Percentiles rank a stretch among this genome's conserved stretches.
phyloP scores from a whole-genome alignment of 1,284 basidiomycete genomes.

The Ganoderma resinaceum region DNA sequence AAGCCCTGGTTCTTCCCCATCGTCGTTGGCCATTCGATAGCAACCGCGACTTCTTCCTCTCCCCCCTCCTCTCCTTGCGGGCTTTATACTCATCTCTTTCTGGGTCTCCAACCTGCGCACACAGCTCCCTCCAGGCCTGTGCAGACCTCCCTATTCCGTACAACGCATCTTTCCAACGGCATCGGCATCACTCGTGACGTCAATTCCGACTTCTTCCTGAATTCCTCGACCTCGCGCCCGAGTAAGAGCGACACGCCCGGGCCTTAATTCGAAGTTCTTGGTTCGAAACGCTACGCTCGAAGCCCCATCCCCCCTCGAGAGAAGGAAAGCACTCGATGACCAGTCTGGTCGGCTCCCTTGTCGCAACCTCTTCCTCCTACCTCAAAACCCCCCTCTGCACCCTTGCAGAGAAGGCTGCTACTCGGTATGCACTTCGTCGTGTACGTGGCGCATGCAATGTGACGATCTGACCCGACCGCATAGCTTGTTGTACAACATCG shows the following conservation, averaged over 20 bases:
- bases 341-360: slow-evolving; percentile 12
- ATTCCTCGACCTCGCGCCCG: not conserved
- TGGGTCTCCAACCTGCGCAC: not conserved
- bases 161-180: not conserved
- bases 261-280: not conserved
- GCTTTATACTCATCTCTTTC: not conserved
- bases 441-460: not conserved
- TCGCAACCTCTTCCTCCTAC: slow-evolving; percentile 17
- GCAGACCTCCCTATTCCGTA: not conserved
- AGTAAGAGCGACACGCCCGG: not conserved
- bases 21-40: not conserved
- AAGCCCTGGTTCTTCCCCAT: not conserved
- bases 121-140: not conserved
- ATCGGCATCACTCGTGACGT: slow-evolving; percentile 10
- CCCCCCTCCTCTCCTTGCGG: not conserved
- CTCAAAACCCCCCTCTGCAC: slow-evolving; percentile 27
- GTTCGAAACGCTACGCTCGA: not conserved
- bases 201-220: not conserved
- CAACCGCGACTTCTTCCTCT: slow-evolving; percentile 2
- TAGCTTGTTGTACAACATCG: slow-evolving; percentile 31
- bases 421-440: slow-evolving; percentile 17
- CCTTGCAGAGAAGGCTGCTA: slow-evolving; percentile 31
- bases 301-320: not conserved
- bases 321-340: slow-evolving; percentile 11
- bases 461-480: not conserved